Conservation (phyloP, 169 alveolate genomes). For the Plasmodium cynomolgi region DNA sequence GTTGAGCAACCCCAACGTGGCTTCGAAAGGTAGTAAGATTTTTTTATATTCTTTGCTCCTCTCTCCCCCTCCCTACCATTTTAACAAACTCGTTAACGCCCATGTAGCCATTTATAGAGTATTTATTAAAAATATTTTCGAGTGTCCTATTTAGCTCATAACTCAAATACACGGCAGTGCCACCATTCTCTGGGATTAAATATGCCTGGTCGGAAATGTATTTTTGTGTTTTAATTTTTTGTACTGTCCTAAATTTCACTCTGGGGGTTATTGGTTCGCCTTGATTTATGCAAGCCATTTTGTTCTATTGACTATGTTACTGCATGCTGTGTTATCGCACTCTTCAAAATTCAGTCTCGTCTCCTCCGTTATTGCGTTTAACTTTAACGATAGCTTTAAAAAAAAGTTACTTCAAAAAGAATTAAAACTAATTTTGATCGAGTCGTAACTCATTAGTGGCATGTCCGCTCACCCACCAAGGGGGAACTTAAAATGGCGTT, state of each 20-base stretch:
- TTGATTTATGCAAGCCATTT: constrained; percentile 64
- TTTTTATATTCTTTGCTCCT: not conserved
- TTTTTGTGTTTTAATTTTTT: constrained; percentile 31
- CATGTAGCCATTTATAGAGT: constrained; percentile 62
- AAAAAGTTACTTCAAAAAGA: not conserved
- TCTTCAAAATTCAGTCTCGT: not conserved
- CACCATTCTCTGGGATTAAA: constrained; percentile 64
- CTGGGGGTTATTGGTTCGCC: constrained; percentile 30
- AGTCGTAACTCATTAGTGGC: not conserved
- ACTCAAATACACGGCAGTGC: constrained; percentile 55
- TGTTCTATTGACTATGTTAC: not conserved
- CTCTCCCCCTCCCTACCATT: constrained; percentile 11
- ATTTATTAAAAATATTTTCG: constrained; percentile 34
- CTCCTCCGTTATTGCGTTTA: not conserved
- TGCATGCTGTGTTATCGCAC: not conserved
- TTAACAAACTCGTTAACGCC: constrained; percentile 47
- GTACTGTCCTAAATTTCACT: constrained; percentile 49
- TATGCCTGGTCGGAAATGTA: constrained; percentile 63
- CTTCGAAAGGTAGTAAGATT: not conserved
- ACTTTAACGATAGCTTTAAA: not conserved
- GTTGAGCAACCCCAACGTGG: not conserved
- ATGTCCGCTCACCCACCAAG: not conserved
- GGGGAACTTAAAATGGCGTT: not conserved
- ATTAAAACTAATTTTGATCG: not conserved
- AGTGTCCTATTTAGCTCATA: constrained; percentile 59